Conservation (phyloP, 805 yeast genomes). For the Cyberlindnera meyerae region DNA sequence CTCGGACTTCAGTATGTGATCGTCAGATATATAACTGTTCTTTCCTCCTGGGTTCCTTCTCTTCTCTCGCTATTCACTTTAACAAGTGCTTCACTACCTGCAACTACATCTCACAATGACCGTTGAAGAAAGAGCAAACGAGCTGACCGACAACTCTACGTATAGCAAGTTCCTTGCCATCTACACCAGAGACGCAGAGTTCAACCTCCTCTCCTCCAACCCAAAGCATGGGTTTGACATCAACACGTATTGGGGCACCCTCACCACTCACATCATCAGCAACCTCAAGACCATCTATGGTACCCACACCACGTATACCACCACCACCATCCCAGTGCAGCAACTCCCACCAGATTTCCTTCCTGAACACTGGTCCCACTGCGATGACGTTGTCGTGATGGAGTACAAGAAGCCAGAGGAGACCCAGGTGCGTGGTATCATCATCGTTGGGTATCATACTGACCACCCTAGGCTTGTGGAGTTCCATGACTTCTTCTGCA, state of each 20-base stretch:
- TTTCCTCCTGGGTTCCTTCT: no score
- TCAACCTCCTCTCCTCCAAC: conserved; percentile 23
- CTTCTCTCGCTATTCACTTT: no score
- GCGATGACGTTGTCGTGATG: conserved; percentile 27
- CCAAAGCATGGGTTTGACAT: conserved; percentile 31
- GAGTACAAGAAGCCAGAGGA: conserved; percentile 30
- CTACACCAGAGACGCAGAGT: conserved; percentile 29
- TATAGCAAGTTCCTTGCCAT: conserved; percentile 35
- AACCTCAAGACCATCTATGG: not conserved
- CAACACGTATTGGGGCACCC: conserved; percentile 25
- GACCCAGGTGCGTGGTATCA: conserved; percentile 34
- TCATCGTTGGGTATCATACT: conserved; percentile 30
- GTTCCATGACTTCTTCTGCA: conserved; percentile 34
- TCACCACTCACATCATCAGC: conserved; percentile 2
- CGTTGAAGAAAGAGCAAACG: not conserved
- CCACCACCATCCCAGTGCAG: conserved; percentile 3
- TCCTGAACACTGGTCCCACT: conserved; percentile 14
- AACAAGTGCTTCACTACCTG: no score
- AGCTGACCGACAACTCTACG: conserved; percentile 29
- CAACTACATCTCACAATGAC: conserved; percentile 5
- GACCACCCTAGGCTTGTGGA: conserved; percentile 16
- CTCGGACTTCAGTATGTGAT: no score
- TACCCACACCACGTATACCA: not conserved
- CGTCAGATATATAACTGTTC: no score
- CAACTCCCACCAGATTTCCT: conserved; percentile 5